Percentiles rank a stretch among this genome's conserved stretches.
Evolutionary conservation across 2,329 filamentous ascomycete species (phyloP).

Genomic region (Fusarium caatingaense): DNA sequence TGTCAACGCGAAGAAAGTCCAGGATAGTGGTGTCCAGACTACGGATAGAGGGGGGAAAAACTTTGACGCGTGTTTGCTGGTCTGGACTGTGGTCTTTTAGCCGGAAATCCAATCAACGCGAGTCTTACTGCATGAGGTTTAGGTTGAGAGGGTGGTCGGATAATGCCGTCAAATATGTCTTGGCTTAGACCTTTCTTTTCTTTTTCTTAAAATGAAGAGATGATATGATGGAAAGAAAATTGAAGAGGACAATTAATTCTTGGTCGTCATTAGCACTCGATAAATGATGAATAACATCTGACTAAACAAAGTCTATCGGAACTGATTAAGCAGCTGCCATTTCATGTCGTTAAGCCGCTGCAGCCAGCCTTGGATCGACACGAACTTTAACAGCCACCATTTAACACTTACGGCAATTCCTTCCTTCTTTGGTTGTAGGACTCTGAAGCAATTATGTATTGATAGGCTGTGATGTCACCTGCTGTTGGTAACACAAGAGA

Average conservation of each 20-base stretch:
- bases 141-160: neutral
- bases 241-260: neutral
- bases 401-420: neutral
- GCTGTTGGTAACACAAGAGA: neutral
- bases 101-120: neutral
- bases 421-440: neutral
- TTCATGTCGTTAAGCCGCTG: neutral
- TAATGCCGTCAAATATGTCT: neutral
- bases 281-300: neutral
- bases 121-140: neutral
- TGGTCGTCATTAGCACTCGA: neutral
- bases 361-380: conserved; percentile 1
- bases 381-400: conserved; percentile 12
- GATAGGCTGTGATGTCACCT: neutral
- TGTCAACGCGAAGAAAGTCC: conserved; percentile 26
- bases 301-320: neutral
- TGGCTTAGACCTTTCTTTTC: neutral
- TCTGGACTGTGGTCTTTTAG: neutral
- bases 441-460: neutral
- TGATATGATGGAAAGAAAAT: neutral
- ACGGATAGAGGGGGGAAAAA: conserved; percentile 30
- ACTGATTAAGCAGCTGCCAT: neutral
- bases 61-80: conserved; percentile 28
- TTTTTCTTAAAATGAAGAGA: neutral
- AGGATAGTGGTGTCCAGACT: conserved; percentile 1